Evolutionary conservation across 306 rosid species (phyloP), one percentile per base, ranked within the genome.

Genomic region (Fragaria nilgerrensis): DNA sequence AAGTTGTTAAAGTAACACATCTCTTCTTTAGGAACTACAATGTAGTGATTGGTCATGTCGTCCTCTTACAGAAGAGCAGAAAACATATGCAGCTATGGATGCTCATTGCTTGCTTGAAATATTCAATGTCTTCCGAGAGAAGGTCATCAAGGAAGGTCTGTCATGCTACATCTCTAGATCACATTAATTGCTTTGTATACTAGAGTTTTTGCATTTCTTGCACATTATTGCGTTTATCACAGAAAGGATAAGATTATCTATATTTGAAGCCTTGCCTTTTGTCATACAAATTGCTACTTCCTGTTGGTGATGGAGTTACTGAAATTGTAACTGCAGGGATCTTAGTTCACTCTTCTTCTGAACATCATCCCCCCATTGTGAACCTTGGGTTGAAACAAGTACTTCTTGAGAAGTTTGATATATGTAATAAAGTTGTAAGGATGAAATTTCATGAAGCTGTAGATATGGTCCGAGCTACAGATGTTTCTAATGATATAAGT

Each of bases 41-140:
- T 92, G 97, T 90, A 94, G 98, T 85, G 98, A 94, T 83, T 94
- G 98, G 98, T 94, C 98, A 65, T 71, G 36, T 23, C 93, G 98
- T 76, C 97, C 98, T 74, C 98, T 94, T 79, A 85, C 98, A 71
- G 96, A 92, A 83, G 97, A 85, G 82, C 97, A 94, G 89, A 86
- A 84, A 77, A 80, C 78, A 52, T 94, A 90, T 77, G 98, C 98
- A 75, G 93, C 98, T 55, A 77, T 84, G 93, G 98, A 94, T 80
- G 96, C 98, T 84, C 96, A 94, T 58, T 92, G 96, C 91, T 89
- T 94, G 93, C 90, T 94, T 3, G 84, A 91, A 79, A 88, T 94
- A 88, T 94, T 90, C 85, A 82, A 83, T 63, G 70, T 88, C 81
- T 92, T 94, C 82, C 81, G 75, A 79, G 84, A 48, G 80, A 86